These are phyloP conservation scores for Pochonia chlamydosporia DNA, from an alignment of 2,329 filamentous ascomycete species.

Conservation along the genomic window DNA sequence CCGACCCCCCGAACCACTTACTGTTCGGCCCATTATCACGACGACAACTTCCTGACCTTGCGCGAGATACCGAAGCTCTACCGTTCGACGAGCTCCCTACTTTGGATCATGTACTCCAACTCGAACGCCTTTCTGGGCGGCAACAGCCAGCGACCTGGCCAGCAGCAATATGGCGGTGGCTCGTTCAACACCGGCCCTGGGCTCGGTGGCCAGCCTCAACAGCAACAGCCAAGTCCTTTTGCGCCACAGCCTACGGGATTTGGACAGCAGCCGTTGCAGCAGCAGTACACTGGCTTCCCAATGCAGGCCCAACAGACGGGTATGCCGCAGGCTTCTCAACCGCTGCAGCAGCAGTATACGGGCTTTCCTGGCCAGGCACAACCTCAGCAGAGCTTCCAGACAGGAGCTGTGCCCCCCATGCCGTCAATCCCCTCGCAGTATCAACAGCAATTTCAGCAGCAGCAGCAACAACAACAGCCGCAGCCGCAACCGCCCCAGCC, in stretches of 20 bases:
- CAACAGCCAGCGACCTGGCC: slow-evolving; percentile 67
- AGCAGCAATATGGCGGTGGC: slow-evolving; percentile 38
- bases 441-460: slow-evolving; percentile 53
- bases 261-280: slow-evolving; percentile 43
- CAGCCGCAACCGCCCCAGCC: slow-evolving; percentile 27
- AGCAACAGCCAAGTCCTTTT: slow-evolving; percentile 49
- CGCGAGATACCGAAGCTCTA: not conserved
- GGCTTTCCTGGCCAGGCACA: slow-evolving; percentile 49
- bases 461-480: slow-evolving; percentile 37
- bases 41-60: not conserved
- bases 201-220: slow-evolving; percentile 36
- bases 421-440: slow-evolving; percentile 55
- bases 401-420: slow-evolving; percentile 51
- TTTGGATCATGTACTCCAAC: slow-evolving; percentile 73
- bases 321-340: slow-evolving; percentile 52
- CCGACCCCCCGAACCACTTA: not conserved
- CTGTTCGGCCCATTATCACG: not conserved
- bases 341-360: slow-evolving; percentile 62
- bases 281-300: slow-evolving; percentile 57
- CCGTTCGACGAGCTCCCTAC: not conserved
- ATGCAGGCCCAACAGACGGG: slow-evolving; percentile 39
- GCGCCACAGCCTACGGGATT: slow-evolving; percentile 57
- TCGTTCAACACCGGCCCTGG: slow-evolving; percentile 46
- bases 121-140: slow-evolving; percentile 80
- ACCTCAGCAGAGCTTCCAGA: slow-evolving; percentile 56